phyloP scores from a whole-genome alignment of 2,329 filamentous ascomycete species.

The Kalmusia sp. region DNA sequence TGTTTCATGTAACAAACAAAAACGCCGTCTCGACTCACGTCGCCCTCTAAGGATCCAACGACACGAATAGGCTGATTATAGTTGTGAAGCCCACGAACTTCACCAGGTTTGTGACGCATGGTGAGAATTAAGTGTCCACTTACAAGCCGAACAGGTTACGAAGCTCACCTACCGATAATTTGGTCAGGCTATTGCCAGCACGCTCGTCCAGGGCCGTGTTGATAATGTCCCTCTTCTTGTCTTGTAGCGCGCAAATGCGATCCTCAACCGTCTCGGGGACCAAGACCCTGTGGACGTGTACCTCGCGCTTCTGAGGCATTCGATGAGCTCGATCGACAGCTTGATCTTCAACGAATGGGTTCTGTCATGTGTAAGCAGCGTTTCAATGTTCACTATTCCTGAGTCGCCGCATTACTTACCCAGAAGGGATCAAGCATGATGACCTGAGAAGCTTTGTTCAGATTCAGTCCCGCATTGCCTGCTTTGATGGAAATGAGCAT shows the following conservation, averaged over 20 bases:
- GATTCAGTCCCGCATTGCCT: slow-evolving; percentile 84
- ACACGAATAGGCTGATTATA: too few species aligned
- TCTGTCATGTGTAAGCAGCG: slow-evolving; percentile 52
- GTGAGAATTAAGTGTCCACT: not conserved
- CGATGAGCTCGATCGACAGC: slow-evolving; percentile 89
- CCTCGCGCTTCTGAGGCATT: slow-evolving; percentile 77
- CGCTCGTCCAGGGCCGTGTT: slow-evolving; percentile 81
- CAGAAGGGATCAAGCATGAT: slow-evolving; percentile 94
- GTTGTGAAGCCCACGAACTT: not conserved
- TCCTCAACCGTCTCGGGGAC: slow-evolving; percentile 84
- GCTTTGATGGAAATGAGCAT: slow-evolving; percentile 83
- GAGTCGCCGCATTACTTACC: not conserved
- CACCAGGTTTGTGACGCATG: not conserved
- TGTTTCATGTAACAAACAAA: not conserved
- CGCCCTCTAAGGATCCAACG: too few species aligned
- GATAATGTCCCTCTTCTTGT: slow-evolving; percentile 78
- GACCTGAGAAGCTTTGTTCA: slow-evolving; percentile 82
- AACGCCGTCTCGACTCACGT: not conserved
- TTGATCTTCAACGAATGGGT: slow-evolving; percentile 91
- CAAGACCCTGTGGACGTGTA: slow-evolving; percentile 81
- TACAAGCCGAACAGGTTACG: slow-evolving; percentile 70
- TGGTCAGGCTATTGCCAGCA: slow-evolving; percentile 69
- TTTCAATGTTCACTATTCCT: not conserved
- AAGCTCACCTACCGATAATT: slow-evolving; percentile 71
- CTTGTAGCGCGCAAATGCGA: slow-evolving; percentile 79